A percentile compares a stretch with the other conserved stretches of the same genome.
phyloP scores from a whole-genome alignment of 768 basidiomycete genomes.

The Mycena belliarum region DNA sequence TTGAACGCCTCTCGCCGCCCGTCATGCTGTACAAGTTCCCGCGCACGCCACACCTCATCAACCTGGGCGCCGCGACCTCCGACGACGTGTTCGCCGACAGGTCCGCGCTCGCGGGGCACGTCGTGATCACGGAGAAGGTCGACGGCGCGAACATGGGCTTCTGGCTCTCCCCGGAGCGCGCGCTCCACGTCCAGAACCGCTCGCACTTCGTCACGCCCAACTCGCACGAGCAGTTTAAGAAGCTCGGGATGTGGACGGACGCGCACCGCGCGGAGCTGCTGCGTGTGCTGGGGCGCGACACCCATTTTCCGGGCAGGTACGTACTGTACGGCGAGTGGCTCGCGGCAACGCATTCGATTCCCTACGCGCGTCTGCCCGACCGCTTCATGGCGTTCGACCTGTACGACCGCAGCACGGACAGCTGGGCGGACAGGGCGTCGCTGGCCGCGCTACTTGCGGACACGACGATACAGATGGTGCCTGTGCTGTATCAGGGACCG shows the following conservation, averaged over 20 bases:
- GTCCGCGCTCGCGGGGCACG: conserved; percentile 27
- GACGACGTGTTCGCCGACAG: conserved; percentile 46
- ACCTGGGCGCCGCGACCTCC: conserved; percentile 55
- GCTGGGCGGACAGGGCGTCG: conserved; percentile 40
- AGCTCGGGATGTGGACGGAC: conserved; percentile 57
- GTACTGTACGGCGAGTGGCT: conserved; percentile 68
- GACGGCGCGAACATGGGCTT: conserved; percentile 72
- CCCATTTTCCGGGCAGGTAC: conserved; percentile 56
- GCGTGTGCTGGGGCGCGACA: conserved; percentile 46
- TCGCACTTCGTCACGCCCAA: conserved; percentile 58
- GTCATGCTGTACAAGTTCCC: conserved; percentile 56
- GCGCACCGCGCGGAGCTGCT: conserved; percentile 45
- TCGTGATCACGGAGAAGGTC: conserved; percentile 63
- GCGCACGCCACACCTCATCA: conserved; percentile 58
- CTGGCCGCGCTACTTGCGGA: conserved; percentile 35
- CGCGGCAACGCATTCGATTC: conserved; percentile 60
- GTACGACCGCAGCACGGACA: conserved; percentile 49
- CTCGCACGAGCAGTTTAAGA: conserved; percentile 63
- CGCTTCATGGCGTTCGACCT: conserved; percentile 61
- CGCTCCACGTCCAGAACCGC: conserved; percentile 59
- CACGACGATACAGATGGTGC: conserved; percentile 45
- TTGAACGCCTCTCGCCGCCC: conserved; percentile 44
- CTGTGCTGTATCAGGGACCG: conserved; percentile 42
- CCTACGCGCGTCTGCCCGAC: conserved; percentile 55
- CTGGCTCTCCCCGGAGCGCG: conserved; percentile 49